Evolutionary conservation across 495 filamentous ascomycete genomes (phyloP).

Genomic region (Aspergillus ellipticus): DNA sequence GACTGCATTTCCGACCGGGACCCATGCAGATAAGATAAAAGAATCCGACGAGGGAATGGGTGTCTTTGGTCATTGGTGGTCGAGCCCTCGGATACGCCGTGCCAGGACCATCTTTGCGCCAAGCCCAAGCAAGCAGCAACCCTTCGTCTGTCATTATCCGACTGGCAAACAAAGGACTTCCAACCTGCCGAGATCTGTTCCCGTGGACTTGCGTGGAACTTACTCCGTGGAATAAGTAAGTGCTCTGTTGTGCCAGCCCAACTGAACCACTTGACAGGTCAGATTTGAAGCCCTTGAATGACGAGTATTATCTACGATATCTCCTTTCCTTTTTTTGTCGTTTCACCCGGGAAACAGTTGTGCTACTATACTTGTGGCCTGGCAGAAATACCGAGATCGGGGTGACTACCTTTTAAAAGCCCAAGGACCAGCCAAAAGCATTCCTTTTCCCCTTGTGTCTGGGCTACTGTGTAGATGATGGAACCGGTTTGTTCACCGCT

Average conservation of each 20-base stretch:
- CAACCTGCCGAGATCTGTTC: not conserved
- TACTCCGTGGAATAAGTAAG: not conserved
- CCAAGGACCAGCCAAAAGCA: not conserved
- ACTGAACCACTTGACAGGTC: not conserved
- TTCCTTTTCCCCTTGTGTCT: not conserved
- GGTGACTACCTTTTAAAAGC: no score
- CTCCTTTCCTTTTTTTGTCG: not conserved
- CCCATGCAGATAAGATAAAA: not conserved
- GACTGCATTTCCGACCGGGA: not conserved
- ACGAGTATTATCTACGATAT: not conserved
- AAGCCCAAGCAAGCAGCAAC: not conserved
- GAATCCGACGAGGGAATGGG: not conserved
- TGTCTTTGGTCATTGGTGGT: no score
- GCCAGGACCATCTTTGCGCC: no score
- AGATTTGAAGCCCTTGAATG: not conserved
- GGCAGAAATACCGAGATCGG: not conserved
- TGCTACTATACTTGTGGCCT: not conserved
- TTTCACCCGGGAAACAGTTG: not conserved
- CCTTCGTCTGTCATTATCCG: not conserved
- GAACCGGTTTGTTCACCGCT: not conserved
- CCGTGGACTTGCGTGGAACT: not conserved
- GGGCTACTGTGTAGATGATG: not conserved
- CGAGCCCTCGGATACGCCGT: no score
- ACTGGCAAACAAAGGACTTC: not conserved
- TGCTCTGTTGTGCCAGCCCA: not conserved